phyloP scores from a whole-genome alignment of 2,329 filamentous ascomycete genomes.

The Cadophora luteo-olivacea region DNA sequence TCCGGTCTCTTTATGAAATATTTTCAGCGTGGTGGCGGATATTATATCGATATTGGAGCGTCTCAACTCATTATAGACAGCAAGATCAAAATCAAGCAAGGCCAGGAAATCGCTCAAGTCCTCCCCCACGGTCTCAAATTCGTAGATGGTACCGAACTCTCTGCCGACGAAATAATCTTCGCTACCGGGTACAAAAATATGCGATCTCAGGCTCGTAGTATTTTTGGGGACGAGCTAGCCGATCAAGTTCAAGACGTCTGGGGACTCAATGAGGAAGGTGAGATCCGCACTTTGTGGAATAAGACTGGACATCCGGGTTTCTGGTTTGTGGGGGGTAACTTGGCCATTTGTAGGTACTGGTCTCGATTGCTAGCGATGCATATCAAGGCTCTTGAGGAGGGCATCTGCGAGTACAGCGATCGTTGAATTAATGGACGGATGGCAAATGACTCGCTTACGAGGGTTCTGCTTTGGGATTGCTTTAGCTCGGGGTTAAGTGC shows the following conservation, averaged over 20 bases:
- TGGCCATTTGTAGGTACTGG: conserved; percentile 54
- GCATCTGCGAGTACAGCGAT: conserved; percentile 34
- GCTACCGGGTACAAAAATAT: conserved; percentile 61
- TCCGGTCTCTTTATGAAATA: conserved; percentile 64
- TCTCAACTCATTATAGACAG: conserved; percentile 58
- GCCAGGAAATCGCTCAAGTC: conserved; percentile 54
- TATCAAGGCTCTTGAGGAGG: conserved; percentile 38
- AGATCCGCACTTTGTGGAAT: conserved; percentile 55
- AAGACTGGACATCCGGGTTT: conserved; percentile 55
- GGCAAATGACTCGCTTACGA: not conserved
- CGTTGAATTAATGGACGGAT: not conserved
- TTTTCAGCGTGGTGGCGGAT: conserved; percentile 64
- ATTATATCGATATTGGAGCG: conserved; percentile 63
- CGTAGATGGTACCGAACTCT: conserved; percentile 54
- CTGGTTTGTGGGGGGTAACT: conserved; percentile 59
- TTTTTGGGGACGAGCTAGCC: conserved; percentile 58
- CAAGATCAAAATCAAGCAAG: conserved; percentile 59
- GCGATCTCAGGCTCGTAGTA: conserved; percentile 54
- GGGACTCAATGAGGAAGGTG: conserved; percentile 56
- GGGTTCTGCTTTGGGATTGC: not conserved
- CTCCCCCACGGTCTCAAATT: conserved; percentile 47
- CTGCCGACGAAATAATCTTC: conserved; percentile 59
- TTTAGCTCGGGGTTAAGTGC: too few species aligned
- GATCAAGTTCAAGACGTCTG: conserved; percentile 56
- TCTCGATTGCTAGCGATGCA: conserved; percentile 56